A percentile compares a stretch with the other conserved stretches of the same genome.
Evolutionary conservation across 2,329 filamentous ascomycete genomes (phyloP).

Genomic region (Epichloe scottii): DNA sequence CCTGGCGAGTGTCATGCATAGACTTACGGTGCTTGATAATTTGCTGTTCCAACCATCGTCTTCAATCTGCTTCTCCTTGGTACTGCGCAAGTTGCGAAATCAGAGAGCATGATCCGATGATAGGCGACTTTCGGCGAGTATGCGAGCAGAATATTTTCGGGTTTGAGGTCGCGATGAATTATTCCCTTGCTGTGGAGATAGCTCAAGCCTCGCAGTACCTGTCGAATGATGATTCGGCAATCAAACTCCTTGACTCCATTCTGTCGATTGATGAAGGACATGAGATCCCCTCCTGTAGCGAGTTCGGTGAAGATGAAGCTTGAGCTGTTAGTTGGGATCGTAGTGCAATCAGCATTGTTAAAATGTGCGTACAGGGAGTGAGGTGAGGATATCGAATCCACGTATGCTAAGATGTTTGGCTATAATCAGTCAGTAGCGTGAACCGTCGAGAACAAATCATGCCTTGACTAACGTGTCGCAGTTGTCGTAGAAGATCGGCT

Average conservation of each 20-base stretch:
- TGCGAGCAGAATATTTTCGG: conserved; percentile 39
- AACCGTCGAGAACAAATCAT: neutral
- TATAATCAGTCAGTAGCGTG: conserved; percentile 16
- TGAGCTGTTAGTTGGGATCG: neutral
- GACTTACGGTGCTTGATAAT: conserved; percentile 39
- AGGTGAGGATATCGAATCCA: conserved; percentile 36
- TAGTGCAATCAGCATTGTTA: neutral
- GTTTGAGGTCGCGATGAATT: conserved; percentile 41
- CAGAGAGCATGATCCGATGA: conserved; percentile 35
- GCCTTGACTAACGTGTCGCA: conserved; percentile 36
- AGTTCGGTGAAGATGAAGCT: conserved; percentile 46
- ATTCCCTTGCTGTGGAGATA: conserved; percentile 38
- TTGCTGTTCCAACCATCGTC: conserved; percentile 31
- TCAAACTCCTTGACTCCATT: conserved; percentile 23
- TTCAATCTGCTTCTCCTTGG: conserved; percentile 28
- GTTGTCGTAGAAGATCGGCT: conserved; percentile 37
- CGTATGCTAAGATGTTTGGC: conserved; percentile 42
- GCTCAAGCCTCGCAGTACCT: conserved; percentile 31
- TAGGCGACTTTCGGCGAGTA: conserved; percentile 30
- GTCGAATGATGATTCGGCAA: conserved; percentile 31
- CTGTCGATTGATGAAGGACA: conserved; percentile 32
- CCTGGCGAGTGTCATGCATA: neutral
- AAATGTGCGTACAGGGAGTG: conserved; percentile 29
- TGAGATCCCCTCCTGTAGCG: conserved; percentile 41
- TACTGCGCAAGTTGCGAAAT: conserved; percentile 38